Evolutionary conservation across 768 basidiomycete species (phyloP), one percentile per base, ranked within the genome.

Genomic region (Pulveroboletus sp.): DNA sequence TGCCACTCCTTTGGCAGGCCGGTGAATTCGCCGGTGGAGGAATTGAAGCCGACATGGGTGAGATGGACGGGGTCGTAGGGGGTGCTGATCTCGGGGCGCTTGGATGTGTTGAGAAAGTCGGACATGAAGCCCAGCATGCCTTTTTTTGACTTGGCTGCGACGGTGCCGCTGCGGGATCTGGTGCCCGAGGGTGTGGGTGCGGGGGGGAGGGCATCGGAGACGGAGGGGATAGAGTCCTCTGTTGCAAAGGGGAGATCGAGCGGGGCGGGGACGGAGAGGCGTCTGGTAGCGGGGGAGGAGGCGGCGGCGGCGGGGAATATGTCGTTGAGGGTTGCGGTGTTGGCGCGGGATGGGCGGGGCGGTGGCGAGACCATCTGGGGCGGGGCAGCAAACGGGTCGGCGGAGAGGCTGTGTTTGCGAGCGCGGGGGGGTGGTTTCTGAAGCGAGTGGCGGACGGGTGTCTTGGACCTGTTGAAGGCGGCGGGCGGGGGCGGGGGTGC

Each of bases 1-100:
- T 99, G 97, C 97, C 97, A 99, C 73, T 98, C 95, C 69, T 95
- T 95, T 3, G 97, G 97, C 27, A 99, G 77, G 3, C 97, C 97
- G 9, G 92, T 94, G 72, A 94, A 98, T 71, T 99, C 95, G 50
- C 97, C 97, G 0, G 95, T 98, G 48, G 92, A 95, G 6, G 91
- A 90, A 69, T 99, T 97, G 82, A 97, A 98, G 51, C 95, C 95
- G 65, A 99, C 97, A 66, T 99, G 97, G 3, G 97, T 98, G 62
- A 99, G 87, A 73, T 98, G 95, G 33, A 98, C 95, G 27, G 97
- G 97, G 70, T 99, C 97, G 67, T 95, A 98, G 0, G 97, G 97
- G 0, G 94, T 94, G 66, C 90, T 93, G 75, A 99, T 98, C 70
- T 95, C 93, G 13, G 81, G 83, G 12, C 87, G 81, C 59, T 89